Evolutionary conservation across 768 basidiomycete genomes (phyloP).

Genomic region (Serendipita sp.): DNA sequence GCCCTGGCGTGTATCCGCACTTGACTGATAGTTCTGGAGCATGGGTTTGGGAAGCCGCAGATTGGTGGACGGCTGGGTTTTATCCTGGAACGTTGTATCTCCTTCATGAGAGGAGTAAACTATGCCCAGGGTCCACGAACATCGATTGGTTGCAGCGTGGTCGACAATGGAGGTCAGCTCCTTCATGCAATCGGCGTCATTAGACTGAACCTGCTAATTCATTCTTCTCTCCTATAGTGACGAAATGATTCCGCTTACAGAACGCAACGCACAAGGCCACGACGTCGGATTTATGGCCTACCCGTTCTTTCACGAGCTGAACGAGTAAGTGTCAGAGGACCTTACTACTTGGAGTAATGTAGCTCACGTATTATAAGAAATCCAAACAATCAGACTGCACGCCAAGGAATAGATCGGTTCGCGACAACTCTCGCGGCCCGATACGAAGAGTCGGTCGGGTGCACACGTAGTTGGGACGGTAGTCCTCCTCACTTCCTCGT

Average conservation of each 20-base stretch:
- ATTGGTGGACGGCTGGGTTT: constrained; percentile 12
- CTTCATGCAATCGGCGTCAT: background rate
- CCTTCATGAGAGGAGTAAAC: constrained; percentile 6
- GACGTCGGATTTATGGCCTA: constrained; percentile 40
- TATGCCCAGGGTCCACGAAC: constrained; percentile 3
- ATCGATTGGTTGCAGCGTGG: constrained; percentile 40
- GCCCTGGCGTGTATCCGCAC: background rate
- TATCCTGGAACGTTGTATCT: constrained; percentile 11
- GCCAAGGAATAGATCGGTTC: constrained; percentile 38
- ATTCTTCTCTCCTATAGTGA: constrained; percentile 20
- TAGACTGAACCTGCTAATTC: background rate
- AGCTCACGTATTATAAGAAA: too few species aligned
- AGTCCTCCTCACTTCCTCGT: constrained; percentile 47
- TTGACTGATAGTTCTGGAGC: background rate
- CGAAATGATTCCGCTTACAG: constrained; percentile 34
- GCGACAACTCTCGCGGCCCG: constrained; percentile 39
- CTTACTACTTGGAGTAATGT: too few species aligned
- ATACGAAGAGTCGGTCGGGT: constrained; percentile 43
- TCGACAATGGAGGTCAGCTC: constrained; percentile 21
- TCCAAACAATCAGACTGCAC: constrained; percentile 38
- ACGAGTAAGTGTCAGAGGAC: constrained; percentile 27
- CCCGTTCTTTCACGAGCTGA: constrained; percentile 47
- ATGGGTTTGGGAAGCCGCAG: background rate
- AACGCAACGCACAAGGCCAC: constrained; percentile 36
- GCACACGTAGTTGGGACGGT: constrained; percentile 53